Evolutionary conservation across 805 yeast genomes (phyloP).

Genomic region (Candida peoriensis): DNA sequence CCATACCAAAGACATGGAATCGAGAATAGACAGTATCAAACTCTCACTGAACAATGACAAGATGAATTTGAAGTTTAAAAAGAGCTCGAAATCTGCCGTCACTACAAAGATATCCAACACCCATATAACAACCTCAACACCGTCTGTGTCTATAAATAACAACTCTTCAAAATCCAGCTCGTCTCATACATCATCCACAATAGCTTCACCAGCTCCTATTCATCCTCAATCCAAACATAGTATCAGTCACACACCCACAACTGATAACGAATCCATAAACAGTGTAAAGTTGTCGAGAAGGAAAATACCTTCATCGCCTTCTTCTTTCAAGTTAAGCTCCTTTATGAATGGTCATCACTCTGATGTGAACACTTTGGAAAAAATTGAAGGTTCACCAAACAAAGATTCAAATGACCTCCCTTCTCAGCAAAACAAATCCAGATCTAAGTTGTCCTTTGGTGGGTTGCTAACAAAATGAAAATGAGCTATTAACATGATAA

Average conservation of each 20-base stretch:
- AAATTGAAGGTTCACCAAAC: conserved; percentile 23
- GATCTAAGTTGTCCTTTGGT: conserved; percentile 3
- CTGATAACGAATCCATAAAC: too few species aligned
- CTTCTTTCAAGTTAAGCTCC: conserved; percentile 20
- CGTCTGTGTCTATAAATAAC: conserved; percentile 4
- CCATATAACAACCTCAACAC: conserved; percentile 19
- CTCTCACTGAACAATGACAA: conserved; percentile 15
- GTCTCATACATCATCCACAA: too few species aligned
- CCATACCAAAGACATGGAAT: conserved; percentile 25
- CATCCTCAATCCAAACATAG: too few species aligned
- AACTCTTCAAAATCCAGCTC: neutral
- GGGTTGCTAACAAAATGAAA: neutral
- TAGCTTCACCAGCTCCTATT: too few species aligned
- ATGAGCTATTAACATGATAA: neutral
- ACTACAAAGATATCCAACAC: conserved; percentile 19
- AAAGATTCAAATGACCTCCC: too few species aligned
- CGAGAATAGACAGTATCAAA: conserved; percentile 23
- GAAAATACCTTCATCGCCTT: conserved; percentile 22
- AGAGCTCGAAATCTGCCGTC: conserved; percentile 14
- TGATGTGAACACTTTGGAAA: conserved; percentile 10
- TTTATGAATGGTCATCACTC: conserved; percentile 6
- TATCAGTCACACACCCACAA: too few species aligned
- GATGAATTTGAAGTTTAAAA: conserved; percentile 7
- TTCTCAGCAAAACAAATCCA: too few species aligned
- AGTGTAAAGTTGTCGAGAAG: conserved; percentile 1